Base-by-base conservation (phyloP, 2,329 filamentous ascomycete genomes). In the Dactylellina drechsleri region DNA sequence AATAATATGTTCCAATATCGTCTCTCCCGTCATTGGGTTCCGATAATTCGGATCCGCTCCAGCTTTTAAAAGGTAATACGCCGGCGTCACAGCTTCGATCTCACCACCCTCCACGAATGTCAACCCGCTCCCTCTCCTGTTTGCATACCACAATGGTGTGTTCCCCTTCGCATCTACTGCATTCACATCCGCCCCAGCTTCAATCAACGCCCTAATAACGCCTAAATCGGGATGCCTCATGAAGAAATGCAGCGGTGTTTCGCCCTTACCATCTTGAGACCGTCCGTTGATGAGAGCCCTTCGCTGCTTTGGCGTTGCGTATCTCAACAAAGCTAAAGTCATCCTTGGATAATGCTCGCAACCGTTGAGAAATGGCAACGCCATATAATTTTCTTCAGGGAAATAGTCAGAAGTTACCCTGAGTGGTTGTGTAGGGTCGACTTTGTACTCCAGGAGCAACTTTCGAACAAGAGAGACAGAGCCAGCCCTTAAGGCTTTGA, bases 51-150 rank as follows among this genome's bases (percentile, higher is more conserved):
- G 13, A 49, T 74, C 57, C 49, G 70, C 70, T n/a, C 71, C 71
- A 13, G 71, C 71, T 28, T 75, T 43, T 36, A 75, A 58, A 20
- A 75, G 18, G 52, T 67, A 75, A 60, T 75, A 68, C 41, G 36
- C 71, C 4, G 49, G 41, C 2, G 70, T 74, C 8, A 64, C 36
- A 16, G 70, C 4, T 49, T 74, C 70, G 1, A 8, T 10, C 0
- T 23, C 16, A 18, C 47, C 56, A 4, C 62, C 62, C 12, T 67
- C 70, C 6, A 50, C 49, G 0, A 74, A 23, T 2, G 61, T 67
- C 18, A 64, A 50, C 36, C 62, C 62, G 6, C 47, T 23, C 2
- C 41, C 61, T 7, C 70, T 56, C n/a, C 62, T 47, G 40, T 49
- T 67, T 10, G 65, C 65, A 59, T 50, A 67, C 40, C 66, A 74